Evolutionary conservation across 164 flowering plant species (phyloP), one percentile per base, ranked within the genome.

Genomic region (Akebia trifoliata): DNA sequence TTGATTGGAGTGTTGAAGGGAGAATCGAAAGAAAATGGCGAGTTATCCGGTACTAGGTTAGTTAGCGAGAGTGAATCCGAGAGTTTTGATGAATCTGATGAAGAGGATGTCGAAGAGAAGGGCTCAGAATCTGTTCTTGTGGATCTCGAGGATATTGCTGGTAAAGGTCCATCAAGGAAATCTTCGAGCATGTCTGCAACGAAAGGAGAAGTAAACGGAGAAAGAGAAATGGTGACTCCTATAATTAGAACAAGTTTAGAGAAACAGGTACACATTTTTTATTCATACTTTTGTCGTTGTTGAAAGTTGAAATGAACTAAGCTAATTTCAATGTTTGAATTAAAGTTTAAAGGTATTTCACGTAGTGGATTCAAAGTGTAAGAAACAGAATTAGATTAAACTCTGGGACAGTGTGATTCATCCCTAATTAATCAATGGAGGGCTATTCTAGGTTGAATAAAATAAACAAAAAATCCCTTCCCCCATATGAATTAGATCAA

Each of bases 81-180:
- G 66, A 62, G 48, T 1, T 52, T 24, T 56, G 66, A 39, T 37
- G 81, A 32, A 6, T 67, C 61, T 7, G 73, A 60, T 36, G 72
- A 63, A 6, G 75, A 64, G 12, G 65, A 57, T 25, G 68, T 49
- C 22, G 79, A 61, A 36, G 81, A 66, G 46, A 60, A 67, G 56
- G 73, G 24, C 1, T 54, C 8, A 15, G 92, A 80, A 34, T 34
- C 70, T 14, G 84, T 12, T 15, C 46, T 93, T 56, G 87, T 85
- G 70, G 96, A 93, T 78, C 75, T 93, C 38, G 97, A 93, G 72
- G 99, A 93, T 69, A 79, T 93, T 69, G 97, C 96, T 0, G 97
- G 97, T 6, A 87, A 82, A 76, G 92, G 59, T 6, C 97, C 96
- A 26, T 74, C 86, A 1, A 84, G 87, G 78, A 84, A 74, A 58